Evolutionary conservation across 2,329 filamentous ascomycete genomes (phyloP), one percentile per base, ranked within the genome.

Genomic region (Ilyonectria mors-panacis): DNA sequence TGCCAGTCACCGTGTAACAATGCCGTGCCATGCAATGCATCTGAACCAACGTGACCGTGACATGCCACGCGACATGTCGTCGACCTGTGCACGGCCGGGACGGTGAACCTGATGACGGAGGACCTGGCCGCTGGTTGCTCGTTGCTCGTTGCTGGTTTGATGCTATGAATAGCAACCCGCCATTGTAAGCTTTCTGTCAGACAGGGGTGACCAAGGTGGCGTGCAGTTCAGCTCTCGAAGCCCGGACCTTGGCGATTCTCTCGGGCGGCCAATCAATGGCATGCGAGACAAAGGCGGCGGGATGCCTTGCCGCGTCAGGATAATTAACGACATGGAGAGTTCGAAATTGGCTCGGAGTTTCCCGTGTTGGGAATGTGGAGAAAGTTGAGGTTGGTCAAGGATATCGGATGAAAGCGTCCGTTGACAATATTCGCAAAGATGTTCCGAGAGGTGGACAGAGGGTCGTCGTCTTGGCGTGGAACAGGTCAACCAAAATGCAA

Each of bases 171-270:
- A 66, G 63, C 53, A 66, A 39, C 53, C 13, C 21, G 48, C 37
- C 57, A 61, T 57, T 21, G 44, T 45, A 61, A 66, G 63, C 58
- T 66, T 66, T 66, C 53, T 66, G 45, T 66, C 63, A 66, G 37
- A 57, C 63, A 66, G 58, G 63, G 63, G 51, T 62, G 35, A 13
- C 28, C 53, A 45, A 39, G 44, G 53, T 58, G 53, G 53, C 45
- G 30, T 61, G 35, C 37, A 53, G 35, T 30, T 57, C 57, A 58
- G 57, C 57, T 59, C 48, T 47, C 42, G 28, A 44, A 48, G 50
- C 39, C 62, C 37, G 28, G 47, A 55, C 48, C 56, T 51, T 57
- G 44, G 21, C 37, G 19, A 26, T 37, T 12, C 17, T 42, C 15
- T 42, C 15, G n/a, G 39, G 21, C 33, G 23, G 42, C 48, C 48